Conservation (phyloP, 2,329 filamentous ascomycete species). For the Myriangium duriaei region DNA sequence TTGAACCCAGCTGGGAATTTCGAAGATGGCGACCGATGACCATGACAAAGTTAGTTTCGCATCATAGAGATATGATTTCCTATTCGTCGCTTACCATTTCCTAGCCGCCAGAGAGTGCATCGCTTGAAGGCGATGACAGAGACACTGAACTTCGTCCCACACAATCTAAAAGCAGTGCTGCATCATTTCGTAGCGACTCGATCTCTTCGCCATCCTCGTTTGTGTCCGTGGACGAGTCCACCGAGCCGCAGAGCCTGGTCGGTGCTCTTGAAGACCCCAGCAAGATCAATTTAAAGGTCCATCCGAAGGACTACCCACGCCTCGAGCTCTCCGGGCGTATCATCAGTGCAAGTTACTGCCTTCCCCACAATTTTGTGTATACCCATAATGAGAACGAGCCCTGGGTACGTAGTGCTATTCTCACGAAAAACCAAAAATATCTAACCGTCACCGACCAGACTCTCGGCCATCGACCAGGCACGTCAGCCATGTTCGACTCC, state of each 20-base stretch:
- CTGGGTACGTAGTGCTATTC: slow-evolving; percentile 35
- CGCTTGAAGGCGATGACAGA: too few relatives aligned
- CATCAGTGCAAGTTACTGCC: slow-evolving; percentile 51
- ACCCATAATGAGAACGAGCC: slow-evolving; percentile 33
- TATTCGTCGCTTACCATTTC: too few relatives aligned
- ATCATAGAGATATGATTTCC: too few relatives aligned
- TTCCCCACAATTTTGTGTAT: slow-evolving; percentile 48
- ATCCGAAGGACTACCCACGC: slow-evolving; percentile 31
- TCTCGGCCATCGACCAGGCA: slow-evolving; percentile 65
- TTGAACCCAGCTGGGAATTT: too few relatives aligned
- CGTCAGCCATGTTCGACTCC: slow-evolving; percentile 84
- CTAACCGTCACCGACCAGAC: slow-evolving; percentile 37
- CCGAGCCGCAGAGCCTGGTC: neutral
- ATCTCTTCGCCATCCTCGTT: neutral
- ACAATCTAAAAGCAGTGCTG: slow-evolving; percentile 1
- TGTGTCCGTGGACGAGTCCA: neutral
- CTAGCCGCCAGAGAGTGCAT: too few relatives aligned
- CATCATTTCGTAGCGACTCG: slow-evolving; percentile 1
- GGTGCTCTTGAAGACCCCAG: neutral
- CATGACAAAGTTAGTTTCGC: too few relatives aligned
- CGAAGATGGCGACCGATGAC: too few relatives aligned
- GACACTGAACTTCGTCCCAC: too few relatives aligned
- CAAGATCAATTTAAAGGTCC: slow-evolving; percentile 1
- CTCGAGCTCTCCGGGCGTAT: slow-evolving; percentile 48
- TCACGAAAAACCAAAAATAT: neutral